phyloP scores from a whole-genome alignment of 805 yeast genomes.

The Jamesozyma jinghongensis region DNA sequence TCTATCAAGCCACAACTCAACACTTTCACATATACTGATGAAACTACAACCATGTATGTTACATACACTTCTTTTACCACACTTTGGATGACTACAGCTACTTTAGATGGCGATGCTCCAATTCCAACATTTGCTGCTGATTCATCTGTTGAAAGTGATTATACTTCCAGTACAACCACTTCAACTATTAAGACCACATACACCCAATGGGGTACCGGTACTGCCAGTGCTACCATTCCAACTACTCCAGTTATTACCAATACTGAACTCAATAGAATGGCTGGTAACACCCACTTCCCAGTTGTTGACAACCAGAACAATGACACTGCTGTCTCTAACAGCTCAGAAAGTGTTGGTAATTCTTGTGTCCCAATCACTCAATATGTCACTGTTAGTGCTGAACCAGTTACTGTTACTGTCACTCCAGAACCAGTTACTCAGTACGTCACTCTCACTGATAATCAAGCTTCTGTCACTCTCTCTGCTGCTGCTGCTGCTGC shows the following conservation, averaged over 20 bases:
- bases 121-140: background rate
- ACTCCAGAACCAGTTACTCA: conserved; percentile 6
- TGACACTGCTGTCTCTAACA: background rate
- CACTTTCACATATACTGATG: conserved; percentile 16
- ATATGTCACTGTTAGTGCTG: conserved; percentile 18
- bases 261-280: background rate
- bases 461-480: background rate
- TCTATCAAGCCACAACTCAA: conserved; percentile 13
- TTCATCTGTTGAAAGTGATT: conserved; percentile 1
- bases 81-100: conserved; percentile 12
- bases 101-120: background rate
- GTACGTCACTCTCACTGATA: conserved; percentile 16
- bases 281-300: too few relatives aligned
- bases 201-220: background rate
- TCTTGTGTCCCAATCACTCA: conserved; percentile 13
- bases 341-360: too few relatives aligned
- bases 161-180: conserved; percentile 11
- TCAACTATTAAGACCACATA: conserved; percentile 7
- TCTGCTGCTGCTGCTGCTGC: background rate
- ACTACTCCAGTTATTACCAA: conserved; percentile 5
- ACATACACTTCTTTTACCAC: conserved; percentile 20
- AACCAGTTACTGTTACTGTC: conserved; percentile 11
- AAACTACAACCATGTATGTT: conserved; percentile 19
- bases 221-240: conserved; percentile 9
- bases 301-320: too few relatives aligned